Base-by-base conservation (phyloP, 2,329 filamentous ascomycete genomes). In the Emydomyces testavorans region DNA sequence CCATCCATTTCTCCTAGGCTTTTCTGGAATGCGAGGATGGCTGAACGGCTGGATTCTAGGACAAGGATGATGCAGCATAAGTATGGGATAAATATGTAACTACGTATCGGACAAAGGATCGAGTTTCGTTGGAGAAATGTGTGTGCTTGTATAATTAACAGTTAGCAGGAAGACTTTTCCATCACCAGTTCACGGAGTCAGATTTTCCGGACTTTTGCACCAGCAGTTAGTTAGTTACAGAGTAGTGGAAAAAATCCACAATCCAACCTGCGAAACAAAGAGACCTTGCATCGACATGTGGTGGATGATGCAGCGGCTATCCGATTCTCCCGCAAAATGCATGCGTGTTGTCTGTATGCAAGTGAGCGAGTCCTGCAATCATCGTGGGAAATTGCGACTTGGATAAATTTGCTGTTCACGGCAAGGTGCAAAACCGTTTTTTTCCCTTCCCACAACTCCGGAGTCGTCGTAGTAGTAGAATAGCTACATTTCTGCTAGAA, bases 241-340 rank as follows among this genome's bases (percentile, higher is more conserved):
- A n/a, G n/a, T n/a, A n/a, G n/a, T n/a, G n/a, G n/a, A n/a, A n/a
- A n/a, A n/a, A n/a, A n/a, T n/a, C n/a, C n/a, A n/a, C n/a, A n/a
- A n/a, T n/a, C n/a, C n/a, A n/a, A n/a, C n/a, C n/a, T n/a, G n/a
- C n/a, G n/a, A n/a, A n/a, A n/a, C n/a, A n/a, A n/a, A n/a, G n/a
- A n/a, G n/a, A n/a, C n/a, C n/a, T n/a, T n/a, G n/a, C n/a, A n/a
- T n/a, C n/a, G n/a, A n/a, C n/a, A n/a, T n/a, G n/a, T n/a, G n/a
- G n/a, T n/a, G n/a, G 16, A 21, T 46, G 38, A 37, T 46, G 43
- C 43, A 46, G 43, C 43, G 43, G 43, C 23, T 46, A 18, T 46
- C 43, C 32, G 24, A 24, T 34, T n/a, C n/a, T n/a, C n/a, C n/a
- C n/a, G n/a, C n/a, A n/a, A 38, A 23, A 6, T 37, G 43, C 34